phyloP scores from a whole-genome alignment of 805 yeast genomes.

The Wickerhamomyces chaumierensis region DNA sequence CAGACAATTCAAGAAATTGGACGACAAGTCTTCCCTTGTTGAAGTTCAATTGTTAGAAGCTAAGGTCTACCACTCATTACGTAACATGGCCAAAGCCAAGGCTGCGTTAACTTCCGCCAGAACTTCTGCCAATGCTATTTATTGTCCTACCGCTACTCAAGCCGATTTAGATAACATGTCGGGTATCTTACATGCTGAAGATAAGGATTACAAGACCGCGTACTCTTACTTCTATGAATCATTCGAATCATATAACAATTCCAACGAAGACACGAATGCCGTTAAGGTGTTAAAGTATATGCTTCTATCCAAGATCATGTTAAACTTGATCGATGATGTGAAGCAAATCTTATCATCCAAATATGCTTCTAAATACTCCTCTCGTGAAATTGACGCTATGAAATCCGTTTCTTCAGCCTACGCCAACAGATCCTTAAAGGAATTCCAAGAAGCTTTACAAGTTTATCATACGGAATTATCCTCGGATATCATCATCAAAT shows the following conservation, averaged over 20 bases:
- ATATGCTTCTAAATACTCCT: conserved; percentile 59
- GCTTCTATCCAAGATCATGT: conserved; percentile 89
- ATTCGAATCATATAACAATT: conserved; percentile 71
- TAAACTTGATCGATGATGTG: conserved; percentile 77
- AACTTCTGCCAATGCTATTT: conserved; percentile 94
- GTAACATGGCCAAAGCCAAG: conserved; percentile 82
- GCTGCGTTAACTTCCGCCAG: conserved; percentile 92
- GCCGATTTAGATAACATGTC: conserved; percentile 93
- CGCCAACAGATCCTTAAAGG: conserved; percentile 79
- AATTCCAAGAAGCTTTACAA: conserved; percentile 75
- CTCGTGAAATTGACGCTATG: conserved; percentile 91
- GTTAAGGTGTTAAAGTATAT: conserved; percentile 81
- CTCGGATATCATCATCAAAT: conserved; percentile 77
- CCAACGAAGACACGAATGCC: conserved; percentile 50
- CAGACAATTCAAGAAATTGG: conserved; percentile 82
- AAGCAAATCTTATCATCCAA: conserved; percentile 69
- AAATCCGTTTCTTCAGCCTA: conserved; percentile 86
- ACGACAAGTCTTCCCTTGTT: conserved; percentile 89
- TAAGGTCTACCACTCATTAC: conserved; percentile 79
- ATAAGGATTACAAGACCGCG: conserved; percentile 92
- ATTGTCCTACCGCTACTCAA: conserved; percentile 87
- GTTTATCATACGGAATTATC: conserved; percentile 66
- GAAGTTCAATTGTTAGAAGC: conserved; percentile 92
- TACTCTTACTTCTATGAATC: conserved; percentile 92
- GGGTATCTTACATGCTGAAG: conserved; percentile 93